phyloP scores from a whole-genome alignment of 208 protist genomes.

The Leishmania arabica region DNA sequence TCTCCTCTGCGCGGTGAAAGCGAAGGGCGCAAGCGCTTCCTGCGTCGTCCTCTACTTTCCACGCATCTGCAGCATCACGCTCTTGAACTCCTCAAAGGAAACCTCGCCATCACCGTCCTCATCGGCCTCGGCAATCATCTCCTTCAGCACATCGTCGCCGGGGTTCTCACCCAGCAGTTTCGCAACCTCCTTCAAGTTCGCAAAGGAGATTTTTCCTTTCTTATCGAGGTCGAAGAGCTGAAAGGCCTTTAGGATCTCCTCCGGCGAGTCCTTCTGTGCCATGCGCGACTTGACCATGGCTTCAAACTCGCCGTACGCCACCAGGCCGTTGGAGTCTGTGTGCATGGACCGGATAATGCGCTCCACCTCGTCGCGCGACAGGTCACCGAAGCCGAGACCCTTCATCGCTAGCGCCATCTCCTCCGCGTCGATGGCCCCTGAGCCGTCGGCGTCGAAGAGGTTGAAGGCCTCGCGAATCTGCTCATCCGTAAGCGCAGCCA shows the following conservation, averaged over 20 bases:
- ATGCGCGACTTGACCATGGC: constrained; percentile 92
- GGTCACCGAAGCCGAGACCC: constrained; percentile 94
- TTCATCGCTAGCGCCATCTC: constrained; percentile 96
- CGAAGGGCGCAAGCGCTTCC: neutral
- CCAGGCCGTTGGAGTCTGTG: constrained; percentile 87
- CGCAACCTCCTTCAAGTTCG: constrained; percentile 97
- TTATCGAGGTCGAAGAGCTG: constrained; percentile 96
- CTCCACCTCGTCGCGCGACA: constrained; percentile 93
- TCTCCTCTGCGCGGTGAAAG: neutral
- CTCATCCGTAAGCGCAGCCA: constrained; percentile 91
- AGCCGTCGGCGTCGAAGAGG: constrained; percentile 97
- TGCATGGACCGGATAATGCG: constrained; percentile 89
- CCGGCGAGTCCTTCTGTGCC: constrained; percentile 91
- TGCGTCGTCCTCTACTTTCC: constrained; percentile 61
- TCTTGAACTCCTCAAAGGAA: constrained; percentile 96
- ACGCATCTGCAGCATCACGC: constrained; percentile 93
- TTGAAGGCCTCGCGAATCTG: constrained; percentile 97
- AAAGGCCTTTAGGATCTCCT: constrained; percentile 97
- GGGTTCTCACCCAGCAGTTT: constrained; percentile 96
- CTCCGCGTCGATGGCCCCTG: constrained; percentile 92
- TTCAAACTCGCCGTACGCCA: constrained; percentile 92
- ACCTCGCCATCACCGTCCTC: constrained; percentile 96
- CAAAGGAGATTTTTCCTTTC: constrained; percentile 96
- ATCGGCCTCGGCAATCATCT: constrained; percentile 98
- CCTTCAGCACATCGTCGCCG: constrained; percentile 96